phyloP scores from a whole-genome alignment of 1,284 basidiomycete species.

The Polyporus tsugae region DNA sequence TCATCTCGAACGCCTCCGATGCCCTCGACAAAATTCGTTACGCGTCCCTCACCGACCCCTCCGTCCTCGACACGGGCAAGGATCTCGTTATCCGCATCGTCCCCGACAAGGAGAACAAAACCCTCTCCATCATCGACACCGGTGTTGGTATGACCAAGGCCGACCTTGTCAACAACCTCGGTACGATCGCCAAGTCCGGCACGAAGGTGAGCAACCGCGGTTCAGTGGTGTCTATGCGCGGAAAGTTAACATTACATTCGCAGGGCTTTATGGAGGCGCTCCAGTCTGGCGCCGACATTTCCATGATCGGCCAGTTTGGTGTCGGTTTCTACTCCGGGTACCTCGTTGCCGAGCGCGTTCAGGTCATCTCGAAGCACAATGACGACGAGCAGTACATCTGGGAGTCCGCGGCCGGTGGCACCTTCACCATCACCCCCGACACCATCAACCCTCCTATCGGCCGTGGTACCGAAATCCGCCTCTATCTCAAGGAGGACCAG shows the following conservation, averaged over 20 bases:
- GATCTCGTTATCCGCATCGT: conserved; percentile 93
- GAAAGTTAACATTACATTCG: conserved; percentile 22
- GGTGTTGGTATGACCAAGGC: conserved; percentile 99
- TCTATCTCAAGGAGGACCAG: conserved; percentile 99
- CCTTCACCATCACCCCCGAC: conserved; percentile 98
- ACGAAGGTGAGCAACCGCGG: conserved; percentile 69
- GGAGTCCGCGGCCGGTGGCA: conserved; percentile 99
- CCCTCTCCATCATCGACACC: conserved; percentile 92
- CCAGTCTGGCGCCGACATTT: conserved; percentile 96
- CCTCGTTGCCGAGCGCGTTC: conserved; percentile 97
- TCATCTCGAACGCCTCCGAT: conserved; percentile 94
- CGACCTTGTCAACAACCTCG: conserved; percentile 98
- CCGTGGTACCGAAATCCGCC: conserved; percentile 95
- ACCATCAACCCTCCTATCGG: conserved; percentile 90
- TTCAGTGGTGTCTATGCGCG: neutral
- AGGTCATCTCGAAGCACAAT: conserved; percentile 99
- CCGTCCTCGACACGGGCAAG: conserved; percentile 87
- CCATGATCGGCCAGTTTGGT: conserved; percentile 95
- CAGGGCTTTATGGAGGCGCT: conserved; percentile 98
- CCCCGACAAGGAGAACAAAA: conserved; percentile 96
- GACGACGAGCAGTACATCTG: conserved; percentile 99
- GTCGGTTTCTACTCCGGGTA: conserved; percentile 99
- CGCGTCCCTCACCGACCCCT: conserved; percentile 90
- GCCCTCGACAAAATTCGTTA: conserved; percentile 98
- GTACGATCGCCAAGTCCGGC: conserved; percentile 99